phyloP scores from a whole-genome alignment of 805 yeast species.

The Yarrowia hollandica region DNA sequence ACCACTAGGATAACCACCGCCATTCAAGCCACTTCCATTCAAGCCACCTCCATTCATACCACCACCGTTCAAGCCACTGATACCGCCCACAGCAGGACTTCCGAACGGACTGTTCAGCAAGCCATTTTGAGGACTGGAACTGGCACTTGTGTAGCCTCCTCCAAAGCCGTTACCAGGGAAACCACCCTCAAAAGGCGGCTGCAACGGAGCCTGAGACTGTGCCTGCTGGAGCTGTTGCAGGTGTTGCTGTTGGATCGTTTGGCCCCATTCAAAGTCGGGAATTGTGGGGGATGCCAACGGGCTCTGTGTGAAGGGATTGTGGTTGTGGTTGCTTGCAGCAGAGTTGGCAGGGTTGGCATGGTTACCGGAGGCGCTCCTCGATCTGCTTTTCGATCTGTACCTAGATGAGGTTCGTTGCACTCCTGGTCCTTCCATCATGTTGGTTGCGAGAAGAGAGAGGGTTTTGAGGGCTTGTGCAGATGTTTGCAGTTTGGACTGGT shows the following conservation, averaged over 20 bases:
- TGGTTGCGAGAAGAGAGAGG: too few species aligned
- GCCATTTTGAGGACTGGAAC: not conserved
- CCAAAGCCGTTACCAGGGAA: not conserved
- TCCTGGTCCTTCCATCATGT: conserved; percentile 8
- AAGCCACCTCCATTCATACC: not conserved
- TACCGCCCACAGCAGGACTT: not conserved
- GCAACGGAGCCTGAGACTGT: conserved; percentile 3
- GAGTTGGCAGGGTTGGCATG: not conserved
- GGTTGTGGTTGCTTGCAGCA: not conserved
- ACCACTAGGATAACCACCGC: not conserved
- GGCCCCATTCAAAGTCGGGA: conserved; percentile 22
- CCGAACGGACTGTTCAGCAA: not conserved
- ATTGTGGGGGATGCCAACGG: conserved; percentile 5
- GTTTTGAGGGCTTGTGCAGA: too few species aligned
- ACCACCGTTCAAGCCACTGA: not conserved
- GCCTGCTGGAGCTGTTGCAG: conserved; percentile 8
- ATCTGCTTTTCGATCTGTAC: conserved; percentile 2
- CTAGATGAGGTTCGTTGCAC: conserved; percentile 10
- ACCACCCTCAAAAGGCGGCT: not conserved
- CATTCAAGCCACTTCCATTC: not conserved
- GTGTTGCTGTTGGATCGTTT: conserved; percentile 2
- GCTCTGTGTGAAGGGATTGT: conserved; percentile 1
- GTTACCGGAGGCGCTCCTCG: not conserved
- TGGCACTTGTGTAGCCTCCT: not conserved
- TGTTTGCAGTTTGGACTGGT: too few species aligned